A percentile compares a stretch with the other conserved stretches of the same genome.
Evolutionary conservation across 1,284 basidiomycete genomes (phyloP).

Genomic region (Xerocomus minutiporus): DNA sequence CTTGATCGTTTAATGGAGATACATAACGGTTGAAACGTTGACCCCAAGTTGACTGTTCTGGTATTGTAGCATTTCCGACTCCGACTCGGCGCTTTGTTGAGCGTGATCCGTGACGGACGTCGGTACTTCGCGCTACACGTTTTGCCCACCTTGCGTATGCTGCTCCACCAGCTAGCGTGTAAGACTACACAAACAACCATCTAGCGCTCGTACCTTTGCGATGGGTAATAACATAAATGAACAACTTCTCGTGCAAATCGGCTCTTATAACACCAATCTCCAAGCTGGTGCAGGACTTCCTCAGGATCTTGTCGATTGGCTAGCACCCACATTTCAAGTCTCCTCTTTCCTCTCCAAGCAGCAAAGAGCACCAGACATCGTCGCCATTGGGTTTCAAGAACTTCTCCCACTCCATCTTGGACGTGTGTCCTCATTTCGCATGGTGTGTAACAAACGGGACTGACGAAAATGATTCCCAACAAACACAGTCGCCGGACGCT

Average conservation of each 20-base stretch:
- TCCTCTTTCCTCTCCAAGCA: slow-evolving; percentile 63
- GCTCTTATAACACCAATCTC: slow-evolving; percentile 82
- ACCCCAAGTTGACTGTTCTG: no score
- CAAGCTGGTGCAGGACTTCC: slow-evolving; percentile 67
- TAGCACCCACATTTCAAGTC: slow-evolving; percentile 71
- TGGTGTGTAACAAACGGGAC: slow-evolving; percentile 2
- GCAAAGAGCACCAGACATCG: slow-evolving; percentile 68
- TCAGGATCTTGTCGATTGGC: slow-evolving; percentile 81
- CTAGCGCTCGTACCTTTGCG: not conserved
- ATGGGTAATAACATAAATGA: slow-evolving; percentile 22
- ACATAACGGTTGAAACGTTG: no score
- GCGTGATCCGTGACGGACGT: no score
- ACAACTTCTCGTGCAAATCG: slow-evolving; percentile 69
- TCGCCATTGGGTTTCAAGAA: slow-evolving; percentile 89
- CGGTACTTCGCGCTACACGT: not conserved
- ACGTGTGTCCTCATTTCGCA: slow-evolving; percentile 43
- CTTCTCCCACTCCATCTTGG: slow-evolving; percentile 79
- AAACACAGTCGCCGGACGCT: slow-evolving; percentile 55
- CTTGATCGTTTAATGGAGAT: no score
- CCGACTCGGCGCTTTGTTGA: no score
- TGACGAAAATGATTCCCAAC: slow-evolving; percentile 6
- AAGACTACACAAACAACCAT: not conserved
- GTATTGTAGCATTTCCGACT: no score
- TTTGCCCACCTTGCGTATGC: not conserved
- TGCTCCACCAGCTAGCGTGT: not conserved